Percentiles rank a stretch among this genome's conserved stretches.
These are phyloP conservation scores for Mortierella hygrophila DNA, from an alignment of 192 early-diverging fungal genomes.

Conservation along the genomic window DNA sequence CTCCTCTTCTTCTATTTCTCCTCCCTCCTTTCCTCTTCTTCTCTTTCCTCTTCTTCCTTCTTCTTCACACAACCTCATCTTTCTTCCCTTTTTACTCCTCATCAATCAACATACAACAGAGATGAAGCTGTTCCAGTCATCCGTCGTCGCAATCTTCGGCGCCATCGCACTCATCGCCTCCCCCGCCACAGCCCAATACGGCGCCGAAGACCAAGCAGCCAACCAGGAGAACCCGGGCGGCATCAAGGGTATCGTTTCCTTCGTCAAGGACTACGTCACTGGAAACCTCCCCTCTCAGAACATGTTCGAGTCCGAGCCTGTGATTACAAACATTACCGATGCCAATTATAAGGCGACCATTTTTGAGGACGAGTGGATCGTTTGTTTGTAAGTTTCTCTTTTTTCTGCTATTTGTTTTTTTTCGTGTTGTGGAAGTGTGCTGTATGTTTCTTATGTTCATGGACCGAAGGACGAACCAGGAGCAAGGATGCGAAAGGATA, in stretches of 20 bases:
- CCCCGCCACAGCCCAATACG: slow-evolving; percentile 43
- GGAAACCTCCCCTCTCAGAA: not conserved
- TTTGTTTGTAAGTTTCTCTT: slow-evolving; percentile 37
- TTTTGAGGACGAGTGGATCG: slow-evolving; percentile 49
- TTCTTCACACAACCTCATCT: not conserved
- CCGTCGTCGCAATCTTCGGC: slow-evolving; percentile 30
- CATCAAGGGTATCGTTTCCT: not conserved
- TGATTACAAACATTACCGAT: slow-evolving; percentile 40
- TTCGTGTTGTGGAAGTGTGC: not conserved
- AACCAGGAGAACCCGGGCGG: not conserved
- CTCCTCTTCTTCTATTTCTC: not conserved
- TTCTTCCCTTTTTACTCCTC: not conserved
- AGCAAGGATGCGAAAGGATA: not conserved
- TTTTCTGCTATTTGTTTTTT: not conserved
- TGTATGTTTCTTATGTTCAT: not conserved
- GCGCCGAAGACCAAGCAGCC: slow-evolving; percentile 20
- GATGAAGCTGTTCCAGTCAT: slow-evolving; percentile 52
- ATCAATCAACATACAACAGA: not conserved
- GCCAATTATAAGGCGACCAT: slow-evolving; percentile 39
- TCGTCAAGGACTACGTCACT: slow-evolving; percentile 26
- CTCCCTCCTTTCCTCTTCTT: not conserved
- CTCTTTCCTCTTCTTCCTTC: not conserved
- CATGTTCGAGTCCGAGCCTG: slow-evolving; percentile 16
- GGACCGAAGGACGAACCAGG: not conserved
- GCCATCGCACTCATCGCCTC: slow-evolving; percentile 33